Evolutionary conservation across 2,329 filamentous ascomycete species (phyloP).

Genomic region (Penicillium sp.): DNA sequence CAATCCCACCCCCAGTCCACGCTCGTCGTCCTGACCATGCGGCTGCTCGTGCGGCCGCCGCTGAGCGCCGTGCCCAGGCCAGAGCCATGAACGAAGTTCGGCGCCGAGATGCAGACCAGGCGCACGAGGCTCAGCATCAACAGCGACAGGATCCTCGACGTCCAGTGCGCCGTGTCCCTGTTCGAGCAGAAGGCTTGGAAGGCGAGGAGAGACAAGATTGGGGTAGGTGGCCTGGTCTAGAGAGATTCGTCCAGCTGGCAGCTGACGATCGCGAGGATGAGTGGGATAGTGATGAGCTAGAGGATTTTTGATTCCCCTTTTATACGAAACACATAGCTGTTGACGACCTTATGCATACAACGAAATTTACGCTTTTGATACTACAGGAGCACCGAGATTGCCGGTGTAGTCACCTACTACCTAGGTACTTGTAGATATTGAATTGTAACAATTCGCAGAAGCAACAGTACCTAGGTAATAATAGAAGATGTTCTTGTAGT

Average conservation of each 20-base stretch:
- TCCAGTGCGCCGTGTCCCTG: constrained; percentile 1
- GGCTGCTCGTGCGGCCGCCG: constrained; percentile 38
- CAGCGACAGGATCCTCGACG: constrained; percentile 13
- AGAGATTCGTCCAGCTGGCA: constrained; percentile 55
- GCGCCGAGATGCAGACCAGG: constrained; percentile 22
- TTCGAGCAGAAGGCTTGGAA: not conserved
- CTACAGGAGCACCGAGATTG: too few relatives aligned
- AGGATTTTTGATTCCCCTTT: constrained; percentile 49
- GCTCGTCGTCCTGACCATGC: constrained; percentile 31
- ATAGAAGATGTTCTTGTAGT: too few relatives aligned
- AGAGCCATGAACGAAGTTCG: constrained; percentile 41
- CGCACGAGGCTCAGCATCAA: not conserved
- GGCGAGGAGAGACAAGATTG: not conserved
- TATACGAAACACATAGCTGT: not conserved
- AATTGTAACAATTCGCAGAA: too few relatives aligned
- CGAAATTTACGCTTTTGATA: constrained; percentile 26
- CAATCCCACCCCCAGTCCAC: constrained; percentile 39
- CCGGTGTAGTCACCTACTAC: too few relatives aligned
- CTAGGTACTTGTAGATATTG: too few relatives aligned
- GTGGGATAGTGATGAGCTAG: constrained; percentile 61
- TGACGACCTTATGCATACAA: not conserved
- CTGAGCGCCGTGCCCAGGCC: constrained; percentile 41
- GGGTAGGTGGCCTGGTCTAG: constrained; percentile 38
- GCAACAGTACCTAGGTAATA: too few relatives aligned
- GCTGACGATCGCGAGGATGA: constrained; percentile 57